Evolutionary conservation across 169 alveolate species (phyloP), one percentile per base, ranked within the genome.

Genomic region (Cryptosporidium canis): DNA sequence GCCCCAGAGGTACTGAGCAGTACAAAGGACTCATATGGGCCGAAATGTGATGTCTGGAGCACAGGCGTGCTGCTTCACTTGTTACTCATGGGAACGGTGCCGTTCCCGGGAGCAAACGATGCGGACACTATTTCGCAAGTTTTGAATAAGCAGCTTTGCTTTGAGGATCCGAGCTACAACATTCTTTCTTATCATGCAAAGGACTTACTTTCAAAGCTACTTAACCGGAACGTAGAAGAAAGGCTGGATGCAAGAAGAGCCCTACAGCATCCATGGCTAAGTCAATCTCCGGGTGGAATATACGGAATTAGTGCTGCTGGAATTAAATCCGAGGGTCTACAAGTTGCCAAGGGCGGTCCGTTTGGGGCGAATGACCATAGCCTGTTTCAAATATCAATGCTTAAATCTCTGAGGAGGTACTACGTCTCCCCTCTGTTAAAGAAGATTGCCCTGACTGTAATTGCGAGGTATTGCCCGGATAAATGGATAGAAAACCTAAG

Each of bases 1-100:
- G 95, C 97, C 3, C 97, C 97, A 6, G 97, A 94, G 85, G 94
- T 92, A 14, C 90, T 91, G 12, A 63, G 63, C 16, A 31, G 68
- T 11, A 51, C 48, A 48, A 70, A 55, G 47, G 91, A 90, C 18
- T 64, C 87, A 37, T 93, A 92, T 83, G 93, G 91, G n/a, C 67
- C 82, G 35, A 70, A 90, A 56, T 93, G 95, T 71, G 96, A 94
- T 61, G 45, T 90, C 41, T 94, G 96, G 96, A 72, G 92, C 43
- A 63, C 91, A 47, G 96, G 96, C 48, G 95, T 94, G 11, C 85
- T 93, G 27, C 51, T 92, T 12, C 93, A 83, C 47, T 65, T 87
- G 55, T 83, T 92, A 16, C 53, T 94, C 12, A 43, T 90, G 58
- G 96, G 96, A 0, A 33, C 83, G 51, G 93, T 92, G 3, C 96